Evolutionary conservation across 805 yeast species (phyloP).

Genomic region (Spathaspora sp.): DNA sequence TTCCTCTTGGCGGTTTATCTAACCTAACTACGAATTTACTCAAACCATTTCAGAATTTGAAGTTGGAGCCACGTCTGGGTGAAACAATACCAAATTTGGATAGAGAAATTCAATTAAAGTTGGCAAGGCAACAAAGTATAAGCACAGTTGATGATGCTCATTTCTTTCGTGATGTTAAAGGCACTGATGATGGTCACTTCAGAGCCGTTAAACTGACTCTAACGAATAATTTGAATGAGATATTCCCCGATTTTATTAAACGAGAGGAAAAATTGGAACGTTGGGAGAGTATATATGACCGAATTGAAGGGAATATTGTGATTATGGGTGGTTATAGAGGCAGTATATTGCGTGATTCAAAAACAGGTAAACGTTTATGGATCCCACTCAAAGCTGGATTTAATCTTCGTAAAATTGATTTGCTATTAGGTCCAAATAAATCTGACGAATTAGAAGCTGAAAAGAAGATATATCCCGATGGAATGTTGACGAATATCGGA

Average conservation of each 20-base stretch:
- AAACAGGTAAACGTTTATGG: conserved; percentile 72
- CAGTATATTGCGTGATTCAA: conserved; percentile 62
- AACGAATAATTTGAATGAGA: conserved; percentile 43
- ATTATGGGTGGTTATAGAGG: conserved; percentile 90
- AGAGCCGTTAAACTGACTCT: conserved; percentile 68
- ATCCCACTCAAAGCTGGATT: conserved; percentile 84
- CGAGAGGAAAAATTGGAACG: conserved; percentile 22
- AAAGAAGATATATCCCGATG: conserved; percentile 61
- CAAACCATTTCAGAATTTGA: conserved; percentile 17
- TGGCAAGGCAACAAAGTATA: conserved; percentile 54
- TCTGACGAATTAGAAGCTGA: conserved; percentile 63
- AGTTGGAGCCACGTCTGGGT: conserved; percentile 6
- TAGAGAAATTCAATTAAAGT: conserved; percentile 34
- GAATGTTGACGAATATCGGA: conserved; percentile 77
- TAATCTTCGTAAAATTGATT: conserved; percentile 63
- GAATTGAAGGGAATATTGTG: conserved; percentile 73
- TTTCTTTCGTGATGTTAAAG: conserved; percentile 50
- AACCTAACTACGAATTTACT: conserved; percentile 23
- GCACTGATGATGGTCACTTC: conserved; percentile 62
- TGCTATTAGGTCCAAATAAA: conserved; percentile 67
- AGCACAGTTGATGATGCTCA: conserved; percentile 62
- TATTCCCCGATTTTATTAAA: conserved; percentile 28
- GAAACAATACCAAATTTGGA: conserved; percentile 5
- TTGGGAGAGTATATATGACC: conserved; percentile 48
- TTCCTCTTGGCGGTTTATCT: conserved; percentile 53